Percentiles rank a stretch among this genome's conserved stretches.
phyloP scores from a whole-genome alignment of 768 basidiomycete genomes.

The Suillus variegatus region DNA sequence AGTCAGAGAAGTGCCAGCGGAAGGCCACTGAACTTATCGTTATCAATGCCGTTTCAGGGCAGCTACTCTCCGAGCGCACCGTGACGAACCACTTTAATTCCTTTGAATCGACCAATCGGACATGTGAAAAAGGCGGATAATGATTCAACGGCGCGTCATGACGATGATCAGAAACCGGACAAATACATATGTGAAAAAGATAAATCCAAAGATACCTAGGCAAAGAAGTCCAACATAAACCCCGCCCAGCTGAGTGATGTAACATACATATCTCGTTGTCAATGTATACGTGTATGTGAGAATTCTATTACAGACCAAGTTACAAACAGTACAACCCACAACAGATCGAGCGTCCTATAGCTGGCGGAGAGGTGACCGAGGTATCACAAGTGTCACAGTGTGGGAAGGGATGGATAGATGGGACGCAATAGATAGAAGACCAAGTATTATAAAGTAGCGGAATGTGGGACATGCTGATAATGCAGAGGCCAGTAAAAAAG shows the following conservation, averaged over 20 bases:
- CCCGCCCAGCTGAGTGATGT: neutral
- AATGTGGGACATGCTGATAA: slow-evolving; percentile 2
- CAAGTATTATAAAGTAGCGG: slow-evolving; percentile 3
- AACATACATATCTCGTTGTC: neutral
- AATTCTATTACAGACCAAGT: slow-evolving; percentile 7
- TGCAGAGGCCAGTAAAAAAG: slow-evolving; percentile 2
- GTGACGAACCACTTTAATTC: neutral
- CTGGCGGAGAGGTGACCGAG: neutral
- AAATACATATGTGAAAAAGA: slow-evolving; percentile 2
- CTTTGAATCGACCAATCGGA: neutral
- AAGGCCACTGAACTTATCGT: neutral
- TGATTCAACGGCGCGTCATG: neutral
- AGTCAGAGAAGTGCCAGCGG: neutral
- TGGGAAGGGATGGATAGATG: neutral
- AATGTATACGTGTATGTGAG: neutral
- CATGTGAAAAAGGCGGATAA: neutral
- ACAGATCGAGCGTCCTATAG: slow-evolving; percentile 1
- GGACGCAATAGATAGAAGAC: slow-evolving; percentile 2
- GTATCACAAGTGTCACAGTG: slow-evolving; percentile 3
- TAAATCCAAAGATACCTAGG: neutral
- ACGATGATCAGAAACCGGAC: neutral
- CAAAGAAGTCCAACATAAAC: neutral
- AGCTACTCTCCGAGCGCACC: neutral
- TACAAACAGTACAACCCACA: slow-evolving; percentile 3
- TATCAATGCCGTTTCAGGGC: neutral